These are phyloP conservation scores for Aspergillus brasiliensis DNA, from an alignment of 2,329 filamentous ascomycete species.

Conservation along the genomic window DNA sequence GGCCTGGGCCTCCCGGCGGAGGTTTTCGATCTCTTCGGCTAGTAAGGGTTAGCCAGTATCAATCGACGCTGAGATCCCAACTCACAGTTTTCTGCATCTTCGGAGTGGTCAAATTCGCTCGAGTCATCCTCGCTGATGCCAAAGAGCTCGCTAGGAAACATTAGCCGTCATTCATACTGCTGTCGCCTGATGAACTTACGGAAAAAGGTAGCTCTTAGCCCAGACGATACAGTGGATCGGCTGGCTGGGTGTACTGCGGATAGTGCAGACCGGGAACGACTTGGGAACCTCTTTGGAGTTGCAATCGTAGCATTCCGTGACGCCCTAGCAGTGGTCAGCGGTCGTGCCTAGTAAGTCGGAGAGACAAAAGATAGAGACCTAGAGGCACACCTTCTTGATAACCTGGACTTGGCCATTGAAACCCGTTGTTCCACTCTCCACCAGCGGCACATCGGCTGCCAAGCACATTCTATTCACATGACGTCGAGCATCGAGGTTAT, in stretches of 20 bases:
- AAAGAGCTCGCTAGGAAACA: slow-evolving; percentile 70
- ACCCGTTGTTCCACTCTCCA: slow-evolving; percentile 95
- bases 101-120: slow-evolving; percentile 74
- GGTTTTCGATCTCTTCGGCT: slow-evolving; percentile 81
- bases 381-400: slow-evolving; percentile 71
- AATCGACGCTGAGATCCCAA: neutral
- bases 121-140: slow-evolving; percentile 86
- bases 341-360: neutral
- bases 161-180: slow-evolving; percentile 27
- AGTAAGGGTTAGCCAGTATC: slow-evolving; percentile 21
- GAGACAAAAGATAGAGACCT: neutral
- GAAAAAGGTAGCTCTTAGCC: slow-evolving; percentile 95
- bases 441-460: slow-evolving; percentile 82
- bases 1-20: slow-evolving; percentile 80
- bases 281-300: slow-evolving; percentile 86
- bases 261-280: slow-evolving; percentile 93
- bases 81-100: slow-evolving; percentile 76
- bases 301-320: slow-evolving; percentile 96
- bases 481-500: slow-evolving; percentile 89
- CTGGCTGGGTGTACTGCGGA: slow-evolving; percentile 92
- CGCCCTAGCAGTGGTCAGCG: slow-evolving; percentile 52
- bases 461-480: slow-evolving; percentile 98
- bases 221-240: slow-evolving; percentile 99
- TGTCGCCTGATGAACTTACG: slow-evolving; percentile 43
- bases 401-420: slow-evolving; percentile 98